Percentiles rank a stretch among this genome's conserved stretches.
These are phyloP conservation scores for Raffaelea arxii DNA, from an alignment of 2,329 filamentous ascomycete species.

Conservation along the genomic window DNA sequence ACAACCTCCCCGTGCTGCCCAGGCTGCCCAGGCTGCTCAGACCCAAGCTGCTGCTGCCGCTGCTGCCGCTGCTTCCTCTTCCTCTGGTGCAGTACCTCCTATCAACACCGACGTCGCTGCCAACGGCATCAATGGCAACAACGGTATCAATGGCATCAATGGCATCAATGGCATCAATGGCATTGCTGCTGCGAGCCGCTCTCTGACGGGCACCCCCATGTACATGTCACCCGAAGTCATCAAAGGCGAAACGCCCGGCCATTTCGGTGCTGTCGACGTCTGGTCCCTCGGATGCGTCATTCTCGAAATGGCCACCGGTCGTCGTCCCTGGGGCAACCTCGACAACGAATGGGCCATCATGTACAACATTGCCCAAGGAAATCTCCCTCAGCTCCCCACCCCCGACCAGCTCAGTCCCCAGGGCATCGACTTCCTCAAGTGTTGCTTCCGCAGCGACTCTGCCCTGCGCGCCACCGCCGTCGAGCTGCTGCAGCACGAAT, in stretches of 20 bases:
- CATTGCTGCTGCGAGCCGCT: slow-evolving; percentile 56
- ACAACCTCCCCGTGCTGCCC: too few species aligned
- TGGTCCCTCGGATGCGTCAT: slow-evolving; percentile 97
- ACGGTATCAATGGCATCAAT: neutral
- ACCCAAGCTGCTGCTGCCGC: neutral
- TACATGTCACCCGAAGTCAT: slow-evolving; percentile 99
- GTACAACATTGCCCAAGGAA: slow-evolving; percentile 99
- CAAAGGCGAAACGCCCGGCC: slow-evolving; percentile 72
- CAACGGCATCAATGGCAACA: neutral
- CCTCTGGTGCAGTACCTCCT: neutral
- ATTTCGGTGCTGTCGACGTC: slow-evolving; percentile 81
- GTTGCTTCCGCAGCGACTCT: slow-evolving; percentile 81
- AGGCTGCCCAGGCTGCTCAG: neutral
- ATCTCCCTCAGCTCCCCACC: slow-evolving; percentile 75
- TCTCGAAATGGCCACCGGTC: slow-evolving; percentile 92
- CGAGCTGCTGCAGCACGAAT: slow-evolving; percentile 88
- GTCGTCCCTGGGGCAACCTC: slow-evolving; percentile 86
- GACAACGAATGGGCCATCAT: slow-evolving; percentile 99
- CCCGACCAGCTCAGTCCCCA: slow-evolving; percentile 72
- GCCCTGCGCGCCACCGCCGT: slow-evolving; percentile 69
- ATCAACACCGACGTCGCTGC: neutral
- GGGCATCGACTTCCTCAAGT: slow-evolving; percentile 80
- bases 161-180: neutral
- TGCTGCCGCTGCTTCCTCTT: neutral
- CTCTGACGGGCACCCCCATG: slow-evolving; percentile 97